Base-by-base conservation (phyloP, 345 rosid species). In the Leavenworthia alabamica region DNA sequence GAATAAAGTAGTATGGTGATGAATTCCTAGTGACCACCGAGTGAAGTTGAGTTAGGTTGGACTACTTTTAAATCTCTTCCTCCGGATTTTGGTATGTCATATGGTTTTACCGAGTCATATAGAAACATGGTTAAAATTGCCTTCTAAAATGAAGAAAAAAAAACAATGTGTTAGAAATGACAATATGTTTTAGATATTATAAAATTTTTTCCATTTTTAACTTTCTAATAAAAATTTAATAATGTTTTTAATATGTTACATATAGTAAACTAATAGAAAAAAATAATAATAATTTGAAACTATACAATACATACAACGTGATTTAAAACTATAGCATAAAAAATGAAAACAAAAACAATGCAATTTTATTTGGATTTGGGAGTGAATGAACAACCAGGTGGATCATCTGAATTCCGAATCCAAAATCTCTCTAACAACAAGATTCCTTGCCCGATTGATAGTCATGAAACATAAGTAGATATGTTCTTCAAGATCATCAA, bases 401-500 rank as follows among this genome's bases (percentile, higher is more conserved):
- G 74, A 67, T 62, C 50, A 70, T 72, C 52, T 10, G 78, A 75
- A 71, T 78, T 72, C 52, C 12, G 78, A 75, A 71, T 78, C 62
- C 67, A 72, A 10, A 59, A 85, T 76, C 66, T 85, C 79, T 28
- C 66, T 72, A 7, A 82, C 64, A 19, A 82, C 86, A 43, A 83
- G 87, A 64, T 78, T 90, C 45, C 89, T 80, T 3, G 89, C 80
- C 40, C 91, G 75, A 49, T 90, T 86, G 5, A 88, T 75, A 2
- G 90, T 88, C 94, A 90, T 81, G 64, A 88, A 84, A 35, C 94
- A 88, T 75, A 88, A 61, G 69, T 90, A 84, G 50, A 90, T 46
- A 74, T 83, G 97, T 67, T 90, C 96, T 68, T 86, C 96, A 3
- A 84, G 71, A 43, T 88, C 97, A 55, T 90, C 94, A 22, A 88